Evolutionary conservation across 306 rosid genomes (phyloP).

Genomic region (Ceratonia siliqua): DNA sequence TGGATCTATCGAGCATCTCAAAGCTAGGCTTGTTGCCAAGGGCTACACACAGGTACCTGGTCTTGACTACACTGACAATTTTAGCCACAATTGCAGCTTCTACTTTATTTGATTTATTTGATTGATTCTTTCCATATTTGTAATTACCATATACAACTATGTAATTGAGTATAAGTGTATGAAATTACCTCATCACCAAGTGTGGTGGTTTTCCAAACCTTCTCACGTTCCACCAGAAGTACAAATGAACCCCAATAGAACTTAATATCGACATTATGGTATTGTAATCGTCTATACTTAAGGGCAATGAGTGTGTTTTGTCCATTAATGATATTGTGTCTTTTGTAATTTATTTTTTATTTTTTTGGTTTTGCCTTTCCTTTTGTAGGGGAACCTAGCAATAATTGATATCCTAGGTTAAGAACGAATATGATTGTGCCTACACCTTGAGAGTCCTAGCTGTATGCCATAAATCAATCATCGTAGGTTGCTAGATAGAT

Average conservation of each 20-base stretch:
- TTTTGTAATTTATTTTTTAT: background rate
- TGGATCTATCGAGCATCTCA: no score
- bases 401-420: slow-evolving; percentile 57
- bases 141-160: no score
- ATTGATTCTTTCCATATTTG: no score
- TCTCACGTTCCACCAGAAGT: slow-evolving; percentile 11
- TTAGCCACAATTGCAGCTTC: no score
- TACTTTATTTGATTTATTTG: no score
- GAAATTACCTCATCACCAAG: no score
- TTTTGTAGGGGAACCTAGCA: slow-evolving; percentile 31
- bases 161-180: no score
- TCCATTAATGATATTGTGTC: slow-evolving; percentile 30
- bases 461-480: slow-evolving; percentile 45
- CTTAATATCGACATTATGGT: background rate
- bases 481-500: slow-evolving; percentile 43
- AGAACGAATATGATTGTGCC: slow-evolving; percentile 35
- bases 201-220: no score
- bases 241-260: background rate
- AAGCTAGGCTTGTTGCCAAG: no score
- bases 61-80: no score
- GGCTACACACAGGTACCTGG: no score
- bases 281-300: background rate
- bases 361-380: background rate
- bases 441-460: slow-evolving; percentile 39
- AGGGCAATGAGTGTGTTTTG: slow-evolving; percentile 39